These are phyloP conservation scores for Secale cereale DNA, from an alignment of 176 grass and related monocot genomes.

Conservation along the genomic window DNA sequence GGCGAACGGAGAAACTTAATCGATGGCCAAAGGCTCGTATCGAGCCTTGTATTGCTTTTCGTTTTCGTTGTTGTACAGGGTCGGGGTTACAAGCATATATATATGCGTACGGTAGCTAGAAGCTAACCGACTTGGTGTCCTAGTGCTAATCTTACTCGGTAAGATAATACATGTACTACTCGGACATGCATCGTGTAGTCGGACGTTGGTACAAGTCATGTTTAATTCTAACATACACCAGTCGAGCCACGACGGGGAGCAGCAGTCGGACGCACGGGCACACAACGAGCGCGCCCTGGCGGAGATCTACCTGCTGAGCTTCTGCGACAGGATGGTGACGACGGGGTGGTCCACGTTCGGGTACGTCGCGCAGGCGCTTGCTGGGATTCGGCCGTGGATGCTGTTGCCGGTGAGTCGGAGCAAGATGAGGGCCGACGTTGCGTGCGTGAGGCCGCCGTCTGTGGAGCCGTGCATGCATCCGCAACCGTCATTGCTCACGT, in stretches of 20 bases:
- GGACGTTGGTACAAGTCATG: no score
- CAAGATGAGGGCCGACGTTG: slow-evolving; percentile 13
- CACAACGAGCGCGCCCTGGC: slow-evolving; percentile 72
- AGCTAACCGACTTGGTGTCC: no score
- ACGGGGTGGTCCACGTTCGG: slow-evolving; percentile 71
- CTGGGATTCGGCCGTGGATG: slow-evolving; percentile 46
- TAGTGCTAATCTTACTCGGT: no score
- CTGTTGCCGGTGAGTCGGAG: not conserved
- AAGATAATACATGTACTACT: no score
- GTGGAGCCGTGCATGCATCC: slow-evolving; percentile 80
- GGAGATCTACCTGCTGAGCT: slow-evolving; percentile 69
- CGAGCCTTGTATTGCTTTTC: no score
- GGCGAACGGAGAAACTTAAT: no score
- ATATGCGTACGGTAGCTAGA: no score
- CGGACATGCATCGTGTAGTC: no score
- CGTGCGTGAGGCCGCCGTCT: slow-evolving; percentile 49
- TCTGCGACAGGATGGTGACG: slow-evolving; percentile 36
- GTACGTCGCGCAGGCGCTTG: slow-evolving; percentile 65
- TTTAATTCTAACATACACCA: no score
- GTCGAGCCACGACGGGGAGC: slow-evolving; percentile 52
- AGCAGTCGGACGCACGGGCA: slow-evolving; percentile 28
- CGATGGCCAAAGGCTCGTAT: no score
- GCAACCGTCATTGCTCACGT: slow-evolving; percentile 43
- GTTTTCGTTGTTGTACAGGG: no score
- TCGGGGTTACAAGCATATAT: no score